phyloP scores from a whole-genome alignment of 305 asterid species.

The Plantago lanceolata region DNA sequence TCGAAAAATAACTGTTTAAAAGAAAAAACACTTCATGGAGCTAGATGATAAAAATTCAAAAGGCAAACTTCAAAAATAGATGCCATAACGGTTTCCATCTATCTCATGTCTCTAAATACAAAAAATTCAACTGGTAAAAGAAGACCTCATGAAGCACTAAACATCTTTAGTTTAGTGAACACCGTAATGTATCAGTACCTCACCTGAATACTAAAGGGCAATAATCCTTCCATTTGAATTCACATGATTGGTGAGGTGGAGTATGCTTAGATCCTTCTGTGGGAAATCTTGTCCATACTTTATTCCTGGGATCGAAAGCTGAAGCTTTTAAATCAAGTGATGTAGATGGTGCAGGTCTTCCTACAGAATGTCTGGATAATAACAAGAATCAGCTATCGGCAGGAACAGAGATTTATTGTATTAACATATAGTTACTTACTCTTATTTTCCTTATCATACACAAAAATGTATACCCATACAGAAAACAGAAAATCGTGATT shows the following conservation, averaged over 20 bases:
- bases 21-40: not conserved
- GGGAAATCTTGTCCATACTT: conserved; percentile 86
- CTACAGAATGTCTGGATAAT: conserved; percentile 75
- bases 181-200: conserved; percentile 24
- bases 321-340: conserved; percentile 58
- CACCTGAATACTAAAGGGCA: conserved; percentile 92
- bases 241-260: conserved; percentile 86
- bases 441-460: not conserved
- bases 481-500: not conserved
- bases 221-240: conserved; percentile 92
- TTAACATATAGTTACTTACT: not conserved
- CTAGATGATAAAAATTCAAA: not conserved
- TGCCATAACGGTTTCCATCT: not conserved
- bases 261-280: conserved; percentile 87
- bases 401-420: not conserved
- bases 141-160: not conserved
- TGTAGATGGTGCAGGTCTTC: conserved; percentile 64
- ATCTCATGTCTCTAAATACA: not conserved
- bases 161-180: not conserved
- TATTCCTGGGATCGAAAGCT: conserved; percentile 69
- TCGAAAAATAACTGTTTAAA: not conserved
- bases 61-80: not conserved
- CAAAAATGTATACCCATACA: not conserved
- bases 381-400: conserved; percentile 29
- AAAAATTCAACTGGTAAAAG: not conserved